These are phyloP conservation scores for Prunus davidiana DNA, from an alignment of 306 rosid genomes.

Conservation along the genomic window DNA sequence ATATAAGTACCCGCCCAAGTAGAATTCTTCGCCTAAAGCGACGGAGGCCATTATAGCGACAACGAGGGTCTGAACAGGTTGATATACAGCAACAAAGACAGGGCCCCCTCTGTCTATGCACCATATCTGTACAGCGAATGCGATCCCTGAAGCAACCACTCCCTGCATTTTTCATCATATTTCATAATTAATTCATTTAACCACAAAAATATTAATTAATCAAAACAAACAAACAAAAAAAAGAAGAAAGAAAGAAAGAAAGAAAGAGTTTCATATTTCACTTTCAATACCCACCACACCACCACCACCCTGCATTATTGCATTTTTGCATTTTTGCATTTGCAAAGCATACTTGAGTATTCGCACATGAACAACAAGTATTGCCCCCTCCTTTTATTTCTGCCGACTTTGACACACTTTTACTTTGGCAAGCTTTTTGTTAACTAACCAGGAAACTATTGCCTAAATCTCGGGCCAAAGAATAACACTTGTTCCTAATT, in stretches of 20 bases:
- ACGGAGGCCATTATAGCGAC: conserved; percentile 95
- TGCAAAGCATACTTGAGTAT: too few species aligned
- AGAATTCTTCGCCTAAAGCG: conserved; percentile 93
- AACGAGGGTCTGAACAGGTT: conserved; percentile 96
- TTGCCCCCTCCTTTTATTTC: not conserved
- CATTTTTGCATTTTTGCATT: not conserved
- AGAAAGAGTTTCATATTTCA: not conserved
- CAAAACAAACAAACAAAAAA: not conserved
- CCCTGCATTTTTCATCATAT: conserved; percentile 49
- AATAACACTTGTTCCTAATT: too few species aligned
- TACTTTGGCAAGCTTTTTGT: not conserved
- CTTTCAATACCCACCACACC: not conserved
- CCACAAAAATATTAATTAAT: not conserved
- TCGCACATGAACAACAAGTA: conserved; percentile 16
- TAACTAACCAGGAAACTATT: not conserved
- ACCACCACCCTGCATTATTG: conserved; percentile 12
- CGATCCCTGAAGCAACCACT: conserved; percentile 96
- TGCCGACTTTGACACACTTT: conserved; percentile 1
- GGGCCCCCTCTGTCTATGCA: conserved; percentile 99
- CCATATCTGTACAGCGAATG: conserved; percentile 99
- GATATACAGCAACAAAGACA: conserved; percentile 95
- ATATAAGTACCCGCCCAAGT: conserved; percentile 70
- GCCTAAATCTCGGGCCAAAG: too few species aligned
- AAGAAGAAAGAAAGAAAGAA: not conserved
- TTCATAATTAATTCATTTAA: conserved; percentile 4